Evolutionary conservation across 2,329 filamentous ascomycete genomes (phyloP).

Genomic region (Hypoxylon rubiginosum): DNA sequence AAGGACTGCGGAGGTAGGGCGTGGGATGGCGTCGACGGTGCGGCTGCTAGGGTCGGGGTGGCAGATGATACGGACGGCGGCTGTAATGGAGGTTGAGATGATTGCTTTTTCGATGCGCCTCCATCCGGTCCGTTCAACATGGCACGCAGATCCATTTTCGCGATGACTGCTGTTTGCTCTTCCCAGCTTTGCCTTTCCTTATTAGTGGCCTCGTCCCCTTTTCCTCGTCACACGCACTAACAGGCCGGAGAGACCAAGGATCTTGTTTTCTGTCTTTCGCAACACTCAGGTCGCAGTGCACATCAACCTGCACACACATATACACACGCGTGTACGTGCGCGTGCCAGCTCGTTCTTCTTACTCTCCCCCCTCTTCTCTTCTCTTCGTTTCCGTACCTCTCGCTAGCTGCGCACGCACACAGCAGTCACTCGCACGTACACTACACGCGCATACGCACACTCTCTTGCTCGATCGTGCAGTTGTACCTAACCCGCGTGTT

Average conservation of each 20-base stretch:
- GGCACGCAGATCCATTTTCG: conserved; percentile 51
- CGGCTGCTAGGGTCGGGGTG: conserved; percentile 43
- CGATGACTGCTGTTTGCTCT: conserved; percentile 37
- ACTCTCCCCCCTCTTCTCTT: not conserved
- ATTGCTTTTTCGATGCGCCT: conserved; percentile 48
- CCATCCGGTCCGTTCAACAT: conserved; percentile 66
- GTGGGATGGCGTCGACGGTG: conserved; percentile 57
- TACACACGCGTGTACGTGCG: conserved; percentile 20
- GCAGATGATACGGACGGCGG: conserved; percentile 44
- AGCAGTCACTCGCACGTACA: not conserved
- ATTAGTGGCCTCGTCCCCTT: conserved; percentile 23
- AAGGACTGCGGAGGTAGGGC: conserved; percentile 60
- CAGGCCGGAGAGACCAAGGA: not conserved
- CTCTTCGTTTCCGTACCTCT: not conserved
- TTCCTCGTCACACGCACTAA: conserved; percentile 19
- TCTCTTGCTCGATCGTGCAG: conserved; percentile 24
- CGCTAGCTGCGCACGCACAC: not conserved
- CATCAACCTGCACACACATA: conserved; percentile 14
- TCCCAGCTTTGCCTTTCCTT: conserved; percentile 4
- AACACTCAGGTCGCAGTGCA: conserved; percentile 10
- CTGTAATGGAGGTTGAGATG: conserved; percentile 35
- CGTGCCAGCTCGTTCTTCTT: conserved; percentile 13
- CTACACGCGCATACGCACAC: conserved; percentile 18
- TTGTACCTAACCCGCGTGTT: conserved; percentile 21
- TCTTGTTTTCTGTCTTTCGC: conserved; percentile 9